Conservation (phyloP, 257 asterid species). For the Rubia yunnanensis region DNA sequence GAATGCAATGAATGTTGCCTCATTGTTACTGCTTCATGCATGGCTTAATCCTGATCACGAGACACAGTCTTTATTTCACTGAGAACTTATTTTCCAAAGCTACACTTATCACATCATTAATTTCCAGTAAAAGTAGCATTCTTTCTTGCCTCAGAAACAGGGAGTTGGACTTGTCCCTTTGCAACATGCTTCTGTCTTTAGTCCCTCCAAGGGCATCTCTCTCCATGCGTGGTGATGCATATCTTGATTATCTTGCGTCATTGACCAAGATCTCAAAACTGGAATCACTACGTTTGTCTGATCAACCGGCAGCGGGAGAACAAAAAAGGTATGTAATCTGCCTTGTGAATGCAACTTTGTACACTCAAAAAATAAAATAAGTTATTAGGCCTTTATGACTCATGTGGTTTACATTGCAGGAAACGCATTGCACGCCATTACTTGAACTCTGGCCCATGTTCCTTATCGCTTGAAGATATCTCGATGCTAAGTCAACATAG, state of each 20-base stretch:
- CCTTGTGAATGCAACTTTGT: constrained; percentile 8
- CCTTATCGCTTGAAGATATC: constrained; percentile 59
- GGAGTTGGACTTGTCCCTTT: constrained; percentile 26
- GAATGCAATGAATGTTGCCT: not conserved
- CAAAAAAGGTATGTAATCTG: constrained; percentile 52
- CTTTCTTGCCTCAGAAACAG: constrained; percentile 30
- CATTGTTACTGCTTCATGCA: not conserved
- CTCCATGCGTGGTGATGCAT: constrained; percentile 53
- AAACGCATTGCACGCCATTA: constrained; percentile 53
- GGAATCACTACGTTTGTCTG: constrained; percentile 50
- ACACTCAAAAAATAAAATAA: constrained; percentile 2
- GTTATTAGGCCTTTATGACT: not conserved
- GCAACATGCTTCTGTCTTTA: constrained; percentile 37
- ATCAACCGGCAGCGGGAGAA: constrained; percentile 22
- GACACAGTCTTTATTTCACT: not conserved
- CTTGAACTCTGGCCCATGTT: constrained; percentile 55
- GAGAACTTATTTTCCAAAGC: not conserved
- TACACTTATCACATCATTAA: not conserved
- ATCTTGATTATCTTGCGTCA: constrained; percentile 69
- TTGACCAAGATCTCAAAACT: constrained; percentile 79
- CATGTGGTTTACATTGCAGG: constrained; percentile 36
- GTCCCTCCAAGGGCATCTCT: constrained; percentile 57
- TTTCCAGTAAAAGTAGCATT: constrained; percentile 6
- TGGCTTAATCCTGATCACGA: not conserved
- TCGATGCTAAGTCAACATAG: constrained; percentile 43